These are phyloP conservation scores for Silene noctiflora DNA, from an alignment of 179 eudicot species.

Conservation along the genomic window DNA sequence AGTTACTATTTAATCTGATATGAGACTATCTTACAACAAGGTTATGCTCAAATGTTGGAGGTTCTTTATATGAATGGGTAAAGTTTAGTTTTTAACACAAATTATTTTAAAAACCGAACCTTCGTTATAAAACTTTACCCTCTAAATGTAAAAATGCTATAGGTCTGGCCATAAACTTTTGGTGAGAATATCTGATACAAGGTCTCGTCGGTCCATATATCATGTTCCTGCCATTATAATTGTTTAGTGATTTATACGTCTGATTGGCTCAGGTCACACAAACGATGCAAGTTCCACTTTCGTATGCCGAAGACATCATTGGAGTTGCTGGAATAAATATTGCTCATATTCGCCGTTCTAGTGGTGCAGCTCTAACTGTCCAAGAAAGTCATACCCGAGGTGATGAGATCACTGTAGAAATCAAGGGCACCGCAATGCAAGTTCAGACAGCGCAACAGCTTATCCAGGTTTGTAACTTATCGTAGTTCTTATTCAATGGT, in stretches of 20 bases:
- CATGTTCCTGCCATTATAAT: not conserved
- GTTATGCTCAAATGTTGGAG: not conserved
- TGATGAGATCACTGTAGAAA: constrained; percentile 46
- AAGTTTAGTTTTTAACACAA: not conserved
- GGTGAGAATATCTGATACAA: not conserved
- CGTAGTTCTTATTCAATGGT: not conserved
- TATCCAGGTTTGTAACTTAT: constrained; percentile 31
- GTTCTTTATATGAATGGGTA: no score
- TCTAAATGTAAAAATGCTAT: not conserved
- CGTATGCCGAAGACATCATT: constrained; percentile 85
- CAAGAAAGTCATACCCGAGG: constrained; percentile 36
- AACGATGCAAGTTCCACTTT: constrained; percentile 86
- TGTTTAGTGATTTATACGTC: not conserved
- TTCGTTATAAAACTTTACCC: not conserved
- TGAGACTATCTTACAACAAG: not conserved
- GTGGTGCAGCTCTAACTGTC: constrained; percentile 44
- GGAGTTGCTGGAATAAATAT: constrained; percentile 78
- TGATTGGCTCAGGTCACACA: constrained; percentile 50
- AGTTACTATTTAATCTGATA: not conserved
- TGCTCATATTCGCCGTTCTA: constrained; percentile 52
- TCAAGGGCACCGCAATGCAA: constrained; percentile 40
- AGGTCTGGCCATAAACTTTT: not conserved
- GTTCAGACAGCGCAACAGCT: constrained; percentile 47
- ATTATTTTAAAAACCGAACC: not conserved
- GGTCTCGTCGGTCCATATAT: not conserved